Percentiles rank a stretch among this genome's conserved stretches.
Evolutionary conservation across 2,329 filamentous ascomycete genomes (phyloP).

Genomic region (Diaporthe citrichinensis): DNA sequence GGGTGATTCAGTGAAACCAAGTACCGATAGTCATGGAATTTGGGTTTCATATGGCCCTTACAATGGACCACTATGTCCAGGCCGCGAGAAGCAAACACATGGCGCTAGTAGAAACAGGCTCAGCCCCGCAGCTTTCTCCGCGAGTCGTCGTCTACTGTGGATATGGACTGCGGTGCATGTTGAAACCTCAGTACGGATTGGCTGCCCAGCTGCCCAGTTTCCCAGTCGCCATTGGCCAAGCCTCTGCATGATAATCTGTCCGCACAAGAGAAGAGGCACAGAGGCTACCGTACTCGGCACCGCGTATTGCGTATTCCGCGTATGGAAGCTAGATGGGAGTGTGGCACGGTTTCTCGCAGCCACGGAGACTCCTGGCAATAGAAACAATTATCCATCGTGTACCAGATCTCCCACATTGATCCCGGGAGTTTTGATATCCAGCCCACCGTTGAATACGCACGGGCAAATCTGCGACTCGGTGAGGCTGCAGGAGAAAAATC

Average conservation of each 20-base stretch:
- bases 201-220: conserved; percentile 4
- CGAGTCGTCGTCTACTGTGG: conserved; percentile 24
- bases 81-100: not conserved
- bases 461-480: conserved; percentile 8
- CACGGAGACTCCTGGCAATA: not conserved
- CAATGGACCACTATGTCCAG: not conserved
- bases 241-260: not conserved
- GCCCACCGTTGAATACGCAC: conserved; percentile 11
- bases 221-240: conserved; percentile 21
- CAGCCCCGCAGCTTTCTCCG: conserved; percentile 24
- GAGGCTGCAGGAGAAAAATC: conserved; percentile 1
- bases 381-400: not conserved
- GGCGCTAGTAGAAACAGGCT: conserved; percentile 31
- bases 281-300: not conserved
- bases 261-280: not conserved
- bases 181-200: not conserved
- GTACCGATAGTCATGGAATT: conserved; percentile 4
- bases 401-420: conserved; percentile 2
- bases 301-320: not conserved
- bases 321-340: not conserved
- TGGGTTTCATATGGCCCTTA: conserved; percentile 11
- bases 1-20: not conserved
- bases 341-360: not conserved
- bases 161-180: conserved; percentile 1
- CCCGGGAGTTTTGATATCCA: not conserved